Conservation (phyloP, 2,329 filamentous ascomycete genomes). For the Orbilia oligospora region DNA sequence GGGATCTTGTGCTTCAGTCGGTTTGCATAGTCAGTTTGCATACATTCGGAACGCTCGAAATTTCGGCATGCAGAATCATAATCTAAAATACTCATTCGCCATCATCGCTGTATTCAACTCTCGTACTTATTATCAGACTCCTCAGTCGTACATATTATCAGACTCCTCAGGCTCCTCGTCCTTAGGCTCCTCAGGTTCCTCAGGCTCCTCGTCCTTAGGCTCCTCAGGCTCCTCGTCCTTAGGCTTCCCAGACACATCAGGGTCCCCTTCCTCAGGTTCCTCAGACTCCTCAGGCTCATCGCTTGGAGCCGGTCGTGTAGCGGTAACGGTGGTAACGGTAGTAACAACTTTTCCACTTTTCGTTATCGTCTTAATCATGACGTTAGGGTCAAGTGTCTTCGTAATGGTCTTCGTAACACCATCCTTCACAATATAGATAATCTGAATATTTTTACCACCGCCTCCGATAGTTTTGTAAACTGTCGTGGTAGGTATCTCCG, state of each 20-base stretch:
- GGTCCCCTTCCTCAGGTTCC: not conserved
- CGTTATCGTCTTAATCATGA: not conserved
- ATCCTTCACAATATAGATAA: not conserved
- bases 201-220: too few species aligned
- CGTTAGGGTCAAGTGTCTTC: not conserved
- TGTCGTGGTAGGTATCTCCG: not conserved
- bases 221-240: not conserved
- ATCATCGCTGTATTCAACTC: not conserved
- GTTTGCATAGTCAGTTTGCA: too few species aligned
- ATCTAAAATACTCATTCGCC: conserved; percentile 2
- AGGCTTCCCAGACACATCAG: not conserved
- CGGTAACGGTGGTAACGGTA: not conserved
- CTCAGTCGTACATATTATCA: too few species aligned
- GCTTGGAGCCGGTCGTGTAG: not conserved
- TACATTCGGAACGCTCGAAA: not conserved
- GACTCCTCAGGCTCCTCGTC: too few species aligned
- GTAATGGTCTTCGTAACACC: not conserved
- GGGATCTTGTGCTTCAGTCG: not conserved
- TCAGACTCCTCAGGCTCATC: conserved; percentile 1
- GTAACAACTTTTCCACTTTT: not conserved
- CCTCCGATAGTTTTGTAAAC: conserved; percentile 1
- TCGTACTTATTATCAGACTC: too few species aligned
- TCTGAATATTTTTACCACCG: not conserved
- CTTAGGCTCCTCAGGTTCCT: too few species aligned
- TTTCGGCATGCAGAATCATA: not conserved